A percentile compares a stretch with the other conserved stretches of the same genome.
These are phyloP conservation scores for Pythium aristosporum DNA, from an alignment of 352 stramenopile species.

Conservation along the genomic window DNA sequence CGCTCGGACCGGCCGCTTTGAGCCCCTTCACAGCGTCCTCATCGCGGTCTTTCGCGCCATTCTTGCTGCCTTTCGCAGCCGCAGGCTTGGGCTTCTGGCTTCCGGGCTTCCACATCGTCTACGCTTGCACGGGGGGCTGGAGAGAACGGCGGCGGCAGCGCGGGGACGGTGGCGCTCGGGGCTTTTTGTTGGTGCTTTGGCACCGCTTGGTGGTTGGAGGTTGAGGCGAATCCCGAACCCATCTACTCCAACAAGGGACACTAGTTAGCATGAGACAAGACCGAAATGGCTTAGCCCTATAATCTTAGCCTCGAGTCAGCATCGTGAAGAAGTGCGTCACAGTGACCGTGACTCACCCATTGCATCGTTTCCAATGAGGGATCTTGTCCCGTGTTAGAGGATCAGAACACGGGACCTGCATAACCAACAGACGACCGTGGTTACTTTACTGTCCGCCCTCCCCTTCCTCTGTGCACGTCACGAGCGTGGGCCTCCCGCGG, in stretches of 20 bases:
- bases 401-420: conserved; percentile 19
- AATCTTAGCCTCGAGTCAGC: background rate
- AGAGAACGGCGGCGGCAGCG: too few relatives aligned
- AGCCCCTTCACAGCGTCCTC: conserved; percentile 21
- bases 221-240: conserved; percentile 24
- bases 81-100: conserved; percentile 27
- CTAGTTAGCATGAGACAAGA: conserved; percentile 1
- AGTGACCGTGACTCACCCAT: too few relatives aligned
- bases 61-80: background rate
- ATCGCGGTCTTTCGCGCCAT: conserved; percentile 22
- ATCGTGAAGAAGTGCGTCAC: conserved; percentile 7
- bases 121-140: background rate
- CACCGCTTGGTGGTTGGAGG: conserved; percentile 35
- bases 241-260: conserved; percentile 13
- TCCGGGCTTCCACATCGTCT: conserved; percentile 63
- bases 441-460: conserved; percentile 7
- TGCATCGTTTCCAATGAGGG: conserved; percentile 19
- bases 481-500: conserved; percentile 16
- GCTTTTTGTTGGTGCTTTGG: background rate
- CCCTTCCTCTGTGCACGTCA: conserved; percentile 28
- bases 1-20: conserved; percentile 13
- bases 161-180: background rate
- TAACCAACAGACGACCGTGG: conserved; percentile 24
- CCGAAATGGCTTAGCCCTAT: background rate
- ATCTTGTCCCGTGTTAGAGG: conserved; percentile 4